These are phyloP conservation scores for Obelidium mucronatum DNA, from an alignment of 192 early-diverging fungal genomes.

Conservation along the genomic window DNA sequence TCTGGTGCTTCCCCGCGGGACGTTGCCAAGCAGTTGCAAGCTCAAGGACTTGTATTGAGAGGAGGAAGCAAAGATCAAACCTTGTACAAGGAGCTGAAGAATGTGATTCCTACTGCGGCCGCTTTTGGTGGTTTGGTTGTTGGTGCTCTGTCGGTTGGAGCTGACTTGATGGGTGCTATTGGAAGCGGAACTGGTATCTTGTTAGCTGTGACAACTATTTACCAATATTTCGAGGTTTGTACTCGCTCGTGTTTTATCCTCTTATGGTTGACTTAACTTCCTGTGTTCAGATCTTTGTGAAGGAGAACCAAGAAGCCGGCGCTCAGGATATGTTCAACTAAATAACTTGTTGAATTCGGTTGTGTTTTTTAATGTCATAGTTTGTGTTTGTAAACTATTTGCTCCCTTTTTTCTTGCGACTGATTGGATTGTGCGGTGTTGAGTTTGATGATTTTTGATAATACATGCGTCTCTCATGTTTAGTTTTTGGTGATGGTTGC, in stretches of 20 bases:
- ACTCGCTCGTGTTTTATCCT: not conserved
- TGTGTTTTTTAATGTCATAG: conserved; percentile 5
- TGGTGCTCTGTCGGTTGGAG: conserved; percentile 92
- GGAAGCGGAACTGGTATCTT: conserved; percentile 99
- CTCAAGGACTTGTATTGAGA: conserved; percentile 94
- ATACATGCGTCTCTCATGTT: not conserved
- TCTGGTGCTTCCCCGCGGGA: conserved; percentile 97
- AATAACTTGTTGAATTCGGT: not conserved
- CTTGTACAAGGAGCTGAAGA: conserved; percentile 99
- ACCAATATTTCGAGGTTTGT: conserved; percentile 91
- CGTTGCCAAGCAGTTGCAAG: conserved; percentile 97
- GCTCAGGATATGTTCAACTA: conserved; percentile 33
- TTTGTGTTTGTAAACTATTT: too few species aligned
- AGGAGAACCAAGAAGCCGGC: conserved; percentile 63
- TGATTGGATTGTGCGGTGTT: too few species aligned
- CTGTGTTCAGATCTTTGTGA: conserved; percentile 85
- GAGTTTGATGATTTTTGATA: not conserved
- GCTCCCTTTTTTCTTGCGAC: not conserved
- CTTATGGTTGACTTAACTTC: not conserved
- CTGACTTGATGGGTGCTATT: conserved; percentile 97
- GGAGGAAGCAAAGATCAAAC: conserved; percentile 93
- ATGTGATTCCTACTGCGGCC: conserved; percentile 97
- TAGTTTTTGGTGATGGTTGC: not conserved
- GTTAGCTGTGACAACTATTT: conserved; percentile 98
- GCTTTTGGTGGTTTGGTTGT: conserved; percentile 97